Evolutionary conservation across 2,329 filamentous ascomycete species (phyloP).

Genomic region (Fusarium sp.): DNA sequence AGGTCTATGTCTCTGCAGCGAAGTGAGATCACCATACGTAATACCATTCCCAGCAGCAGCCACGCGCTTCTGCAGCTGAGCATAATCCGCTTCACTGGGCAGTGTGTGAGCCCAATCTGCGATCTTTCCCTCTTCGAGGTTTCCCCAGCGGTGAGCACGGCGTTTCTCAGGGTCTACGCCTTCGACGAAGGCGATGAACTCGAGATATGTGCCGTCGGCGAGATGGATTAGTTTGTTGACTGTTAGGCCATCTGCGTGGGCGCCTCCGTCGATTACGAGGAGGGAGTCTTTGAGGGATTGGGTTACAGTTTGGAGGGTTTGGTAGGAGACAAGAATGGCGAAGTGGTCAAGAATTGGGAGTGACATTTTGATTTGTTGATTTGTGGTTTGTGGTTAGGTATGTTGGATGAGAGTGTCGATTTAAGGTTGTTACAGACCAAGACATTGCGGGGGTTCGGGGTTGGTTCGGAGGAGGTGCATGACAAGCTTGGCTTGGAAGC

Average conservation of each 20-base stretch:
- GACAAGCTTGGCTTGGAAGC: background rate
- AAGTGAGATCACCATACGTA: constrained; percentile 59
- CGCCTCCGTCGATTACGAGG: constrained; percentile 68
- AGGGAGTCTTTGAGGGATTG: constrained; percentile 63
- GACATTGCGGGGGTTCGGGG: constrained; percentile 32
- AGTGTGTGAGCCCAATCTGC: constrained; percentile 71
- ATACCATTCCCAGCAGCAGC: constrained; percentile 47
- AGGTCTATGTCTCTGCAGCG: constrained; percentile 64
- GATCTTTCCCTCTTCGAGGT: constrained; percentile 58
- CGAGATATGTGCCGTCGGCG: constrained; percentile 72
- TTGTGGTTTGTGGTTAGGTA: background rate
- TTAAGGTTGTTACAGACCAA: background rate
- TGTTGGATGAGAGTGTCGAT: background rate
- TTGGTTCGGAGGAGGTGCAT: constrained; percentile 22
- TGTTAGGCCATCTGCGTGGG: constrained; percentile 68
- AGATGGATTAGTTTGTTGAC: constrained; percentile 72
- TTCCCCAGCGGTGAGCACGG: constrained; percentile 67
- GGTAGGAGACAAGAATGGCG: constrained; percentile 68
- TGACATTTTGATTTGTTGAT: background rate
- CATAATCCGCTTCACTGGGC: constrained; percentile 49
- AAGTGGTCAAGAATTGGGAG: constrained; percentile 67
- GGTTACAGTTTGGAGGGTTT: constrained; percentile 59
- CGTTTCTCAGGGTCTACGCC: constrained; percentile 53
- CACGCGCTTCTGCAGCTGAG: constrained; percentile 51
- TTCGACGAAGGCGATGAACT: constrained; percentile 71